Percentiles rank a stretch among this genome's conserved stretches.
Conservation (phyloP, 441 rosid genomes). For the Pelargonium cotyledonis region DNA sequence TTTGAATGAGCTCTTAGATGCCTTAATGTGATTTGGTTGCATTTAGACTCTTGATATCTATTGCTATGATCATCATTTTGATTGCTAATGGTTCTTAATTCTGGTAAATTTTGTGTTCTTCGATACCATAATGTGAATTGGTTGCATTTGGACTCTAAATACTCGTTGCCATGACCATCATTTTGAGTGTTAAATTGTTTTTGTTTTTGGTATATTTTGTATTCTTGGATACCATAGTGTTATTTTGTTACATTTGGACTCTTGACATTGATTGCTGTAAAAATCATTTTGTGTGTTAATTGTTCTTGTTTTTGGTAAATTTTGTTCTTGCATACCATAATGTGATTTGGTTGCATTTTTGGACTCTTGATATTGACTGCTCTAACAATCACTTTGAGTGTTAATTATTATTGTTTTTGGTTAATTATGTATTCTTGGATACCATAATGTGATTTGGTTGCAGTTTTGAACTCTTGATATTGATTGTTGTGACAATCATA, state of each 20-base stretch:
- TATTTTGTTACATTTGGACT: neutral
- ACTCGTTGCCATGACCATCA: neutral
- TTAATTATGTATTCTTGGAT: constrained; percentile 16
- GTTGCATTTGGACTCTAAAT: neutral
- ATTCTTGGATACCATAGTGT: too few relatives aligned
- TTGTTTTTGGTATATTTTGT: too few relatives aligned
- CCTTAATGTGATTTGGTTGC: neutral
- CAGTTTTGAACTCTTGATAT: neutral
- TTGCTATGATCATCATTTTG: neutral
- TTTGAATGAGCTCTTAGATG: too few relatives aligned
- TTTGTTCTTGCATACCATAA: too few relatives aligned
- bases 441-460: neutral
- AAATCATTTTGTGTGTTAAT: neutral
- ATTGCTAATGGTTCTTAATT: neutral
- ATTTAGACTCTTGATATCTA: neutral
- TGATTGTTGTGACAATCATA: constrained; percentile 5
- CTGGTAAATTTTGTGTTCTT: too few relatives aligned
- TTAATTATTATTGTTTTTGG: neutral
- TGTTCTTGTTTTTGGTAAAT: neutral
- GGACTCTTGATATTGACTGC: neutral
- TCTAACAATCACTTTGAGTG: neutral
- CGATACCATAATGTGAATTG: neutral
- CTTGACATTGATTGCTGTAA: neutral
- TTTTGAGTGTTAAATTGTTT: too few relatives aligned
- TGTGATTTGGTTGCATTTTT: neutral